phyloP scores from a whole-genome alignment of 352 stramenopile genomes.

The Pythium sukuiense region DNA sequence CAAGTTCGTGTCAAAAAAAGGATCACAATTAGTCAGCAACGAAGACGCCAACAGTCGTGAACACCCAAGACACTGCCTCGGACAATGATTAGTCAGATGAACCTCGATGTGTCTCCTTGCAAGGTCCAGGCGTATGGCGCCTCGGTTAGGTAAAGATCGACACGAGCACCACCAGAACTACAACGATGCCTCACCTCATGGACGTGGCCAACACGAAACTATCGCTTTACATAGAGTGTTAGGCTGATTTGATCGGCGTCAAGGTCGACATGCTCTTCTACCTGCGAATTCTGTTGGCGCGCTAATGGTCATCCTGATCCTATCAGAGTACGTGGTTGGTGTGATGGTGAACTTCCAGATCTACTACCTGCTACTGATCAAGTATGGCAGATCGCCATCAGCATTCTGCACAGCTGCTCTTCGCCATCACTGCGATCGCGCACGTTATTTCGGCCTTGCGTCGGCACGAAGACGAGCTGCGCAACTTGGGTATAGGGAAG shows the following conservation, averaged over 20 bases:
- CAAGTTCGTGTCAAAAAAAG: too few species aligned
- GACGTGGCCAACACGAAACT: constrained; percentile 29
- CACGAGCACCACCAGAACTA: constrained; percentile 6
- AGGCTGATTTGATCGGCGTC: constrained; percentile 71
- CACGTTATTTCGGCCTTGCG: constrained; percentile 70
- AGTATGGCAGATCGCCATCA: constrained; percentile 52
- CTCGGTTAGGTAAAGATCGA: constrained; percentile 48
- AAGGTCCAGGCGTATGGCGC: constrained; percentile 69
- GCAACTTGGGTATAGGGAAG: constrained; percentile 83
- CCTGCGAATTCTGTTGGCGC: constrained; percentile 73
- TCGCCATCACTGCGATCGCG: constrained; percentile 73
- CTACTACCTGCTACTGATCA: constrained; percentile 77
- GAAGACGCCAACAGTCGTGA: too few species aligned
- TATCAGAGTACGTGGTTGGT: constrained; percentile 83
- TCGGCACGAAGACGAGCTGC: constrained; percentile 77
- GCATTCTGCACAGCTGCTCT: constrained; percentile 63
- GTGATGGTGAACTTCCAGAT: constrained; percentile 85
- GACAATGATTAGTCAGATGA: constrained; percentile 89
- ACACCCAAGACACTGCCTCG: too few species aligned
- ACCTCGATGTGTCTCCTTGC: constrained; percentile 66
- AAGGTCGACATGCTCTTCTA: constrained; percentile 82
- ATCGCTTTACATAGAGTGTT: constrained; percentile 70
- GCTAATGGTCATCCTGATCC: constrained; percentile 82
- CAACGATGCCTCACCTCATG: constrained; percentile 15
- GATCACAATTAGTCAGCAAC: too few species aligned